Percentiles rank a stretch among this genome's conserved stretches.
phyloP scores from a whole-genome alignment of 192 early-diverging fungal genomes.

The Linnemannia hyalina region DNA sequence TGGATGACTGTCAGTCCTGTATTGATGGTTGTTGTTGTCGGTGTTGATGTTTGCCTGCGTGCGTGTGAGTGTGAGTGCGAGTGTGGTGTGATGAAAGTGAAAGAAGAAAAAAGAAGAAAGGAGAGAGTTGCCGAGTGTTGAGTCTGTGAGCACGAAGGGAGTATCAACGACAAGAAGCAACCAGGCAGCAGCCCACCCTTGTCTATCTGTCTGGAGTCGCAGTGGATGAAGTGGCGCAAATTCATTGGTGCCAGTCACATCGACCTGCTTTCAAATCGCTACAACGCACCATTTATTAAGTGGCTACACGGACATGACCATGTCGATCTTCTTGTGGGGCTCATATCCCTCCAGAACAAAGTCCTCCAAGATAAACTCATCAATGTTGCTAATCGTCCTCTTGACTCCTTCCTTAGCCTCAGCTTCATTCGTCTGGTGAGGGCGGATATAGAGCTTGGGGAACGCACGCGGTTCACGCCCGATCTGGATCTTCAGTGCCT shows the following conservation, averaged over 20 bases:
- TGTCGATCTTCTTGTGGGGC: slow-evolving; percentile 88
- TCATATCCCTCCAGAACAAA: slow-evolving; percentile 86
- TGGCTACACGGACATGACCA: slow-evolving; percentile 94
- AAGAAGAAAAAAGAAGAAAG: neutral
- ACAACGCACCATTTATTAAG: neutral
- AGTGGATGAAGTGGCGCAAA: slow-evolving; percentile 1
- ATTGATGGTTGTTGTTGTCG: neutral
- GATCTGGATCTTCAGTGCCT: slow-evolving; percentile 86
- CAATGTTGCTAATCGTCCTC: slow-evolving; percentile 68
- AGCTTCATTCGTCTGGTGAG: neutral
- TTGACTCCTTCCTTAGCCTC: neutral
- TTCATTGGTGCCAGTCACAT: slow-evolving; percentile 8
- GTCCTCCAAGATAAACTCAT: slow-evolving; percentile 85
- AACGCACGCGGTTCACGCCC: slow-evolving; percentile 83
- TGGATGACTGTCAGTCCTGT: neutral
- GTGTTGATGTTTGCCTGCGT: neutral
- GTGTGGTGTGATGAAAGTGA: neutral
- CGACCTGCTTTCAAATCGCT: neutral
- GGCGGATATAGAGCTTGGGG: slow-evolving; percentile 78
- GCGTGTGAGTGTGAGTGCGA: neutral
- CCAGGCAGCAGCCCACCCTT: neutral
- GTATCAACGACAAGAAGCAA: no score
- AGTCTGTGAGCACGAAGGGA: neutral
- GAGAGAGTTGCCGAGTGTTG: neutral
- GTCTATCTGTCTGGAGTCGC: no score